phyloP scores from a whole-genome alignment of 805 yeast species.

The Saccharomycopsis lassenensis region DNA sequence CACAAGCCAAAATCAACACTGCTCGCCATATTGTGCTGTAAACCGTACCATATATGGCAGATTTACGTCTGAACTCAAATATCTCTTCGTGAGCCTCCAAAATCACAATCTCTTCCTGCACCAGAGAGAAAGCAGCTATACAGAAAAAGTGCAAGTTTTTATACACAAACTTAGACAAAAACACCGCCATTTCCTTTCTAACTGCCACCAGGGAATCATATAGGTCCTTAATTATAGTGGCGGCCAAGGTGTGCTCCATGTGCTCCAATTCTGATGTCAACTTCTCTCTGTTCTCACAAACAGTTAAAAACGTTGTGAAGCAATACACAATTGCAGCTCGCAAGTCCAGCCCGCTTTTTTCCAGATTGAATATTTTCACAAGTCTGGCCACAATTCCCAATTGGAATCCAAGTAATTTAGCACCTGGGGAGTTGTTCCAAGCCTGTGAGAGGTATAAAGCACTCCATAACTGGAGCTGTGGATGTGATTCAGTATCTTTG shows the following conservation, averaged over 20 bases:
- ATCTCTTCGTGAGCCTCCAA: slow-evolving; percentile 50
- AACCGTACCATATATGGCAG: slow-evolving; percentile 81
- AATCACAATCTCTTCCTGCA: slow-evolving; percentile 68
- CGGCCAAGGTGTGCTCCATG: slow-evolving; percentile 62
- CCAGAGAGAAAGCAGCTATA: slow-evolving; percentile 76
- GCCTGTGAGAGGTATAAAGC: slow-evolving; percentile 66
- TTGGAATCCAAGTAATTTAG: slow-evolving; percentile 57
- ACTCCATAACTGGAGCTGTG: slow-evolving; percentile 82
- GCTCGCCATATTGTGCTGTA: slow-evolving; percentile 85
- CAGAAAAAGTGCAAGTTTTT: slow-evolving; percentile 65
- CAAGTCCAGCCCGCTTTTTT: slow-evolving; percentile 85
- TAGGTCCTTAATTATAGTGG: slow-evolving; percentile 52
- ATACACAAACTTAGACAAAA: slow-evolving; percentile 62
- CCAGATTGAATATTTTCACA: slow-evolving; percentile 44
- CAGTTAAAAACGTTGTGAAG: slow-evolving; percentile 39
- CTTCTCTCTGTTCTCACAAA: slow-evolving; percentile 18
- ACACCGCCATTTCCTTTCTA: slow-evolving; percentile 71
- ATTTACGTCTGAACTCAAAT: slow-evolving; percentile 51
- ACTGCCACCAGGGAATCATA: slow-evolving; percentile 89
- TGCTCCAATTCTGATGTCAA: slow-evolving; percentile 37
- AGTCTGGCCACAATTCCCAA: slow-evolving; percentile 52
- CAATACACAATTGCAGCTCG: slow-evolving; percentile 75
- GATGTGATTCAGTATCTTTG: neutral
- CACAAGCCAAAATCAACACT: slow-evolving; percentile 66
- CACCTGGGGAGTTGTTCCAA: slow-evolving; percentile 63